Conservation (phyloP, 1,284 basidiomycete genomes). For the Cutaneotrichosporon daszewskae region DNA sequence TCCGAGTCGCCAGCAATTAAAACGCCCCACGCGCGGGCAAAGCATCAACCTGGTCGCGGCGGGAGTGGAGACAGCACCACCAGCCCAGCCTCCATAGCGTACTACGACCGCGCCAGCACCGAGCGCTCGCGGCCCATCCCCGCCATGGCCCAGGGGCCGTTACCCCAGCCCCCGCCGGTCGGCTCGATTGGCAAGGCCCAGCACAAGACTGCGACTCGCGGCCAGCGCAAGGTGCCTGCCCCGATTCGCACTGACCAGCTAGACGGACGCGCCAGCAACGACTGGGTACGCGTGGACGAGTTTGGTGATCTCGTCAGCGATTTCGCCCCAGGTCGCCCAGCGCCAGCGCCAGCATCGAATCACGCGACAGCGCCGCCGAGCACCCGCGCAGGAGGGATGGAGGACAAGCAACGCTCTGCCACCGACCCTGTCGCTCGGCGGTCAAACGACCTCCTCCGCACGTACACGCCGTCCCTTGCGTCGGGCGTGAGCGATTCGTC, state of each 20-base stretch:
- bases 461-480: not conserved
- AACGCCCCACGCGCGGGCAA: too few species aligned
- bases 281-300: slow-evolving; percentile 27
- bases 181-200: too few species aligned
- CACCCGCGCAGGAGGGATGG: not conserved
- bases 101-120: too few species aligned
- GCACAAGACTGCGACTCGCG: too few species aligned
- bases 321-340: slow-evolving; percentile 3
- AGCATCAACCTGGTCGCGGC: too few species aligned
- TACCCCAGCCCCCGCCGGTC: slow-evolving; percentile 4
- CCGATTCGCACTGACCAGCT: slow-evolving; percentile 16
- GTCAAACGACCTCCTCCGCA: not conserved
- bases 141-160: slow-evolving; percentile 11
- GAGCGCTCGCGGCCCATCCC: slow-evolving; percentile 1
- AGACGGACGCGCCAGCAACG: slow-evolving; percentile 23
- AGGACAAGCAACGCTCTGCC: slow-evolving; percentile 1
- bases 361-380: slow-evolving; percentile 1
- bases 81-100: too few species aligned
- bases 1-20: too few species aligned
- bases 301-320: slow-evolving; percentile 7
- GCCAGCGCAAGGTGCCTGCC: slow-evolving; percentile 6
- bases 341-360: slow-evolving; percentile 5
- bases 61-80: too few species aligned
- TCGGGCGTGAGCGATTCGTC: too few species aligned
- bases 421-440: not conserved